phyloP scores from a whole-genome alignment of 805 yeast genomes.

The Candida lessepsii region DNA sequence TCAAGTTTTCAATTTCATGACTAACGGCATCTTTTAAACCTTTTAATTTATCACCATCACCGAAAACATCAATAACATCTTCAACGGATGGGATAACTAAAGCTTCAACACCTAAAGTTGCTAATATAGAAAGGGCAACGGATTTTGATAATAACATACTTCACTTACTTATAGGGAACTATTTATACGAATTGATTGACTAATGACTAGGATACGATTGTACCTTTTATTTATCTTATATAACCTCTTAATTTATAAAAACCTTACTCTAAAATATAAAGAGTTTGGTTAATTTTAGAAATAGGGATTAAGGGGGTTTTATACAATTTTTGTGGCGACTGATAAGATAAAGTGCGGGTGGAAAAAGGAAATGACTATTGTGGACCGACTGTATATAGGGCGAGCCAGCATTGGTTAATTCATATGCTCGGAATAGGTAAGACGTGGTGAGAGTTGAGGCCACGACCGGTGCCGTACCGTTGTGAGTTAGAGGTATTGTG shows the following conservation, averaged over 20 bases:
- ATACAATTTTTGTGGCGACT: slow-evolving; percentile 6
- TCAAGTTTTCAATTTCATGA: slow-evolving; percentile 2
- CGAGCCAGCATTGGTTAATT: slow-evolving; percentile 4
- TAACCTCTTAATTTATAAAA: background rate
- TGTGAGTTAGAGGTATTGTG: too few species aligned
- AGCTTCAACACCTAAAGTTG: slow-evolving; percentile 40
- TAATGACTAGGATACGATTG: too few species aligned
- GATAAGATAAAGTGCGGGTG: slow-evolving; percentile 8
- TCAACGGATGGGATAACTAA: slow-evolving; percentile 61
- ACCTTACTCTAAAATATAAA: slow-evolving; percentile 2
- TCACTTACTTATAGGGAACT: too few species aligned
- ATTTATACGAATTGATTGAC: too few species aligned
- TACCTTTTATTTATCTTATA: background rate
- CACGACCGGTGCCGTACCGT: too few species aligned
- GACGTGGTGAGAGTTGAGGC: background rate
- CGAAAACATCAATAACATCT: slow-evolving; percentile 39
- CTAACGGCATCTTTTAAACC: slow-evolving; percentile 11
- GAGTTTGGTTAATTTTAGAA: background rate
- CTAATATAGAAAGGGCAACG: slow-evolving; percentile 43
- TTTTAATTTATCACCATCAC: slow-evolving; percentile 9
- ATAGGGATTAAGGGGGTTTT: slow-evolving; percentile 7
- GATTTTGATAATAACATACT: slow-evolving; percentile 40
- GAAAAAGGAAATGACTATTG: slow-evolving; percentile 6
- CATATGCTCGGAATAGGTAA: slow-evolving; percentile 2
- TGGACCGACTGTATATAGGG: slow-evolving; percentile 4